Evolutionary conservation across 164 flowering plant genomes (phyloP).

Genomic region (Protea cynaroides): DNA sequence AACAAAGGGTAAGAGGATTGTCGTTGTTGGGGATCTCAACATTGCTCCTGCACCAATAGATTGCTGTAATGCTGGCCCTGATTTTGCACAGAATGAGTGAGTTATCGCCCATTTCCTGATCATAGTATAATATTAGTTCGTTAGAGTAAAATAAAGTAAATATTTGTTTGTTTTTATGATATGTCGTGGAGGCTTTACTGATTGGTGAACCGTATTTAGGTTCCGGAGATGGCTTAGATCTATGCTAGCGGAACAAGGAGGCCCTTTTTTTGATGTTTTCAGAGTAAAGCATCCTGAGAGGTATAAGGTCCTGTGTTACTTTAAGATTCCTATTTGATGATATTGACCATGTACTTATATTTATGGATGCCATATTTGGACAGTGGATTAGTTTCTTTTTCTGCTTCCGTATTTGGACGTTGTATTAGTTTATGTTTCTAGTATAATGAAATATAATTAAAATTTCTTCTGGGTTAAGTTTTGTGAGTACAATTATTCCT

Average conservation of each 20-base stretch:
- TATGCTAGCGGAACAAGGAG: conserved; percentile 59
- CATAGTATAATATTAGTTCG: neutral
- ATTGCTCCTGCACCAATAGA: conserved; percentile 88
- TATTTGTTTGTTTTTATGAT: conserved; percentile 3
- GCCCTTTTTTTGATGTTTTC: conserved; percentile 75
- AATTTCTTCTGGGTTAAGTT: too few relatives aligned
- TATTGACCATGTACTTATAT: neutral
- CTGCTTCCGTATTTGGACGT: too few relatives aligned
- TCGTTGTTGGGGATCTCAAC: conserved; percentile 95
- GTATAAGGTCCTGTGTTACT: conserved; percentile 26
- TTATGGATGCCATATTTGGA: too few relatives aligned
- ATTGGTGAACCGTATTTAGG: conserved; percentile 36
- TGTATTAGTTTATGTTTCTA: too few relatives aligned
- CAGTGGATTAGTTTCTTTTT: too few relatives aligned
- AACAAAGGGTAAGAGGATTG: conserved; percentile 54
- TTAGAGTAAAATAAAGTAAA: neutral
- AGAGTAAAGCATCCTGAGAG: conserved; percentile 85
- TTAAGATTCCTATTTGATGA: neutral
- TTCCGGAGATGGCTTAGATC: conserved; percentile 94
- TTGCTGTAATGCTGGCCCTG: conserved; percentile 85
- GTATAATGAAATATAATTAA: too few relatives aligned
- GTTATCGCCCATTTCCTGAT: conserved; percentile 12
- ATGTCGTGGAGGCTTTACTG: neutral
- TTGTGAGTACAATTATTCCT: too few relatives aligned
- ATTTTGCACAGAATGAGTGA: conserved; percentile 88